A percentile compares a stretch with the other conserved stretches of the same genome.
phyloP scores from a whole-genome alignment of 2,329 filamentous ascomycete genomes.

The Exophiala sideris region DNA sequence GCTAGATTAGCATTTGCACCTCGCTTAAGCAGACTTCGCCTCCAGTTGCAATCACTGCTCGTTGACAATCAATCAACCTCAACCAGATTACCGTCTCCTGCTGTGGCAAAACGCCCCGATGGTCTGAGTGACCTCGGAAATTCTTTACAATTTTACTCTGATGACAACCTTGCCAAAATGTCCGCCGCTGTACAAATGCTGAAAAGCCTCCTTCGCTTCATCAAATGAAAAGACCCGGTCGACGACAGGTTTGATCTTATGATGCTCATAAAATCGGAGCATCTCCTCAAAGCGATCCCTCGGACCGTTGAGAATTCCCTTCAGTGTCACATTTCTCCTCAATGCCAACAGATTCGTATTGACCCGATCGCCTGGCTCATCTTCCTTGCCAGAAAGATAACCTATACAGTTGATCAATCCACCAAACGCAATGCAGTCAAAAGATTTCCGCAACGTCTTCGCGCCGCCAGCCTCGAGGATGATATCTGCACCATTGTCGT shows the following conservation, averaged over 20 bases:
- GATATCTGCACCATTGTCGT: constrained; percentile 43
- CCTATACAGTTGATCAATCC: constrained; percentile 39
- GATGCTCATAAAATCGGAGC: constrained; percentile 34
- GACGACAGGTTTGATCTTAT: constrained; percentile 37
- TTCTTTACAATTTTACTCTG: constrained; percentile 6
- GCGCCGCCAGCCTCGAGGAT: constrained; percentile 43
- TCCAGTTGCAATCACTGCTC: no score
- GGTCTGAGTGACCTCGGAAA: no score
- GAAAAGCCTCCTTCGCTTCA: constrained; percentile 41
- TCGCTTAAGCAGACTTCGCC: no score
- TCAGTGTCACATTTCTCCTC: constrained; percentile 51
- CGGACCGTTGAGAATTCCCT: constrained; percentile 62
- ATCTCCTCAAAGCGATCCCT: constrained; percentile 49
- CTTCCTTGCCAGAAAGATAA: constrained; percentile 20
- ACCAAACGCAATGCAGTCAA: constrained; percentile 45
- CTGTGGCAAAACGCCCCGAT: no score
- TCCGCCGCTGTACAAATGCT: constrained; percentile 43
- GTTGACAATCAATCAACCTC: no score
- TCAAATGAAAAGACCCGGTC: constrained; percentile 40
- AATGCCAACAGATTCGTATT: constrained; percentile 60
- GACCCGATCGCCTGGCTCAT: constrained; percentile 44
- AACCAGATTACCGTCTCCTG: no score
- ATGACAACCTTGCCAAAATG: constrained; percentile 44
- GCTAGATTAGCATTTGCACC: no score
- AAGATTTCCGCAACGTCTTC: constrained; percentile 43